Base-by-base conservation (phyloP, 257 asterid genomes). In the Orobanche coerulescens region DNA sequence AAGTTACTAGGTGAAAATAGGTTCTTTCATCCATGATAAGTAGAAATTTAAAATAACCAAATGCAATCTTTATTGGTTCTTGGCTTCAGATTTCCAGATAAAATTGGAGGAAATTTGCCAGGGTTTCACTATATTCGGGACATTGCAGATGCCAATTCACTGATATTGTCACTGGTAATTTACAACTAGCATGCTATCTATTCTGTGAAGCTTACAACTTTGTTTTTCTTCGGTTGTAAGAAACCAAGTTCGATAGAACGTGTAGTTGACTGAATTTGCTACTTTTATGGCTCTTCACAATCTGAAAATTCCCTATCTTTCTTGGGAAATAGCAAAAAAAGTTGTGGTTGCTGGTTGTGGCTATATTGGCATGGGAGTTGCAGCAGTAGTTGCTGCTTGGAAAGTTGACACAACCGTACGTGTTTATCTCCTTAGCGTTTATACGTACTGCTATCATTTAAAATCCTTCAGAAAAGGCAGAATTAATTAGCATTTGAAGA, bases 351-450 rank as follows among this genome's bases (percentile, higher is more conserved):
- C 88, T 68, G 98, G 98, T 59, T 96, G 98, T 76, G 98, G 98
- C 73, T 91, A 91, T 72, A 91, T 91, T 52, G 98, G 98, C 79
- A 91, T 91, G 98, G 98, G 88, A 77, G 94, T 91, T 67, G 96
- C 98, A 42, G 96, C 98, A 65, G 98, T 96, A 68, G 83, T 94
- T 14, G 90, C 73, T 69, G 96, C 80, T 48, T 91, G 98, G 98
- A 88, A 88, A 18, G 94, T 88, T 54, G 98, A 91, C 75, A 91
- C 98, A 37, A 88, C 96, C 20, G 97, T 90, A 73, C 76, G 94
- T 74, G 7, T 40, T 44, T 61, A 26, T 51, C 43, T 62, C 51
- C 71, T 33, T 54, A 20, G 1, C 48, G 43, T 12, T 3, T 6
- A 16, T 28, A 13, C 5, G 25, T 8, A 25, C 43, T 34, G 19